These are phyloP conservation scores for Epichloe gansuensis DNA, from an alignment of 2,329 filamentous ascomycete species.

Conservation along the genomic window DNA sequence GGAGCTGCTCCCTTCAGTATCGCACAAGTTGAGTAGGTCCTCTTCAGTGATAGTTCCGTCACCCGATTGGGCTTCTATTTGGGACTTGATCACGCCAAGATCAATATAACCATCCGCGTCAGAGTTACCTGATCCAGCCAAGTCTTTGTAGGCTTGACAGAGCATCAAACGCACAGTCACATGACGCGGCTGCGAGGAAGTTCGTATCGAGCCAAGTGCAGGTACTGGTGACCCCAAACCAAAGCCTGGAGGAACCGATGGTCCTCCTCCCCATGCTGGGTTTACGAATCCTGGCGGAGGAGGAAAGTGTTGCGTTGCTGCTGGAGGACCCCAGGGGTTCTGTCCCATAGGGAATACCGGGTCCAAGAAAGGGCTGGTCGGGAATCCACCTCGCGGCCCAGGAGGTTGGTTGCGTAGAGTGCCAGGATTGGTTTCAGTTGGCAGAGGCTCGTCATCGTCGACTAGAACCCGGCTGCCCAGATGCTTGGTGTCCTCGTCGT, in stretches of 20 bases:
- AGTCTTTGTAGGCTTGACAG: slow-evolving; percentile 62
- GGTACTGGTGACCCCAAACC: slow-evolving; percentile 19
- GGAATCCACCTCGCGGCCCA: slow-evolving; percentile 31
- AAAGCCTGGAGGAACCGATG: slow-evolving; percentile 21
- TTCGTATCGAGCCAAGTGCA: slow-evolving; percentile 17
- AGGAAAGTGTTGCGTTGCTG: slow-evolving; percentile 21
- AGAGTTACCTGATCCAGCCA: slow-evolving; percentile 25
- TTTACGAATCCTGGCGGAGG: slow-evolving; percentile 35
- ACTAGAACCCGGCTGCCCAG: slow-evolving; percentile 84
- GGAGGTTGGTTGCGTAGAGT: slow-evolving; percentile 37
- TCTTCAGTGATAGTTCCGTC: slow-evolving; percentile 29
- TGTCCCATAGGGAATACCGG: slow-evolving; percentile 24
- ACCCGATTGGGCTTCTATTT: slow-evolving; percentile 43
- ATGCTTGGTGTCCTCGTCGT: slow-evolving; percentile 62
- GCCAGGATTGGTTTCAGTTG: slow-evolving; percentile 17
- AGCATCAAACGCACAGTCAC: slow-evolving; percentile 60
- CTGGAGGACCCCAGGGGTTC: slow-evolving; percentile 30
- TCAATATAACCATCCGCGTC: slow-evolving; percentile 55
- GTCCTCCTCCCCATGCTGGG: slow-evolving; percentile 26
- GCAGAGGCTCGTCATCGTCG: slow-evolving; percentile 52
- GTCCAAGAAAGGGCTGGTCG: slow-evolving; percentile 29
- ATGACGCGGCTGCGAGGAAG: slow-evolving; percentile 44
- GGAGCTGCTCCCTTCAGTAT: slow-evolving; percentile 73
- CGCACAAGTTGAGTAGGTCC: slow-evolving; percentile 73
- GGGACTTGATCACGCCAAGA: slow-evolving; percentile 52